Conservation (phyloP, 2,329 filamentous ascomycete genomes). For the Phaeosphaeria sp. region DNA sequence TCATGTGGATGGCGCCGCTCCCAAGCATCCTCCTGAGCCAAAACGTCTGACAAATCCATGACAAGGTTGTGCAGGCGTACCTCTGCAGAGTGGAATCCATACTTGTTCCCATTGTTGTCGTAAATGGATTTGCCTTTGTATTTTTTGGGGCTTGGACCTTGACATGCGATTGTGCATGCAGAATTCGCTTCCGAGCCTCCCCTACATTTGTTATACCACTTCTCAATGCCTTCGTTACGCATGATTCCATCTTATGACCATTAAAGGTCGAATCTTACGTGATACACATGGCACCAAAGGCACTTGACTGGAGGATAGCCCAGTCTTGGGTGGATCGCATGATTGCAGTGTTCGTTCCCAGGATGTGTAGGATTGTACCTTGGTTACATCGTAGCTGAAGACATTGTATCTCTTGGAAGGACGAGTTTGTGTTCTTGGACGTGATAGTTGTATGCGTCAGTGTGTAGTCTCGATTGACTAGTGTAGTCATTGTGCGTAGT, state of each 20-base stretch:
- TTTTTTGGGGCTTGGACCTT: not conserved
- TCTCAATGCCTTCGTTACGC: not conserved
- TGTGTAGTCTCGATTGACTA: no score
- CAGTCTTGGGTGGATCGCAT: not conserved
- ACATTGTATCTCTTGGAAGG: not conserved
- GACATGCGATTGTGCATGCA: not conserved
- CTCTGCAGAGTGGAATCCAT: not conserved
- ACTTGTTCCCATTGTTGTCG: not conserved
- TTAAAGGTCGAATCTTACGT: not conserved
- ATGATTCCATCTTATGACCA: not conserved
- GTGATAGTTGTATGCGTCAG: no score
- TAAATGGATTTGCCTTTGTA: not conserved
- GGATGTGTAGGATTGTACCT: not conserved
- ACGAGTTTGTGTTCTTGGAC: not conserved
- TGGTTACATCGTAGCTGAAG: not conserved
- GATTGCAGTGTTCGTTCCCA: not conserved
- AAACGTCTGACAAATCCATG: not conserved
- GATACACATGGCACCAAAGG: not conserved
- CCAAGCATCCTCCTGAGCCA: not conserved
- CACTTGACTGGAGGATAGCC: not conserved
- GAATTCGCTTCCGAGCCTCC: not conserved
- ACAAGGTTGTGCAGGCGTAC: not conserved
- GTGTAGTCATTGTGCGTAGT: no score
- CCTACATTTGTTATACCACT: not conserved
- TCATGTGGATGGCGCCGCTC: not conserved